Evolutionary conservation across 352 stramenopile genomes (phyloP), one percentile per base, ranked within the genome.

Genomic region (Globisporangium polare): DNA sequence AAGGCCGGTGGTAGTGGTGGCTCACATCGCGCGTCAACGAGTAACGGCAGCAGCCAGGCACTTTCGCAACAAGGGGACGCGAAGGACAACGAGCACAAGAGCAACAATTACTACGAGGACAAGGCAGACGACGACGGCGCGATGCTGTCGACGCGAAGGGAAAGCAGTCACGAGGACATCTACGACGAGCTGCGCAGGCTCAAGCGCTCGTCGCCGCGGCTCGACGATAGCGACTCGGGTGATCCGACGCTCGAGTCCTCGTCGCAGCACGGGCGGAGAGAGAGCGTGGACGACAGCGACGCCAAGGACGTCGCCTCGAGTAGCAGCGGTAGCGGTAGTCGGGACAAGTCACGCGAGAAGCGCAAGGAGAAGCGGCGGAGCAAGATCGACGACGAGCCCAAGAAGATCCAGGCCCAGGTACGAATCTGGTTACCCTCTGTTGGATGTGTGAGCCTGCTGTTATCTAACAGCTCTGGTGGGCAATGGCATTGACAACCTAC

Each of bases 311-410:
- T 43, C 29, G 50, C 49, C 29, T 33, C 29, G 29, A 74, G 37
- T 29, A 72, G 17, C 24, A 71, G 17, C 58, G 69, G 42, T 55
- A 71, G 17, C 58, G 69, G 42, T 55, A 66, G 65, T 27, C 60
- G 75, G 2, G 73, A 83, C 8, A 74, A 76, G 22, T 67, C 70
- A 42, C 77, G 72, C 1, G 80, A 88, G 47, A 80, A 75, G 46
- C 80, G 75, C 6, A 80, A 76, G 42, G 78, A 90, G 31, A 82
- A 70, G 42, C 63, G 72, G 8, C 74, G 79, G 20, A 78, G 66
- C 61, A 89, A 89, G 53, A 67, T 82, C n/a, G 71, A 89, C 10
- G 67, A 83, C 22, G 83, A 89, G 39, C 66, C 76, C 22, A 93
- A 90, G 65, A 86, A 86, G 54, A 68, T 90, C 24, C 70, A 79